Conservation (phyloP, 805 yeast genomes). For the Pichia cephalocereana region DNA sequence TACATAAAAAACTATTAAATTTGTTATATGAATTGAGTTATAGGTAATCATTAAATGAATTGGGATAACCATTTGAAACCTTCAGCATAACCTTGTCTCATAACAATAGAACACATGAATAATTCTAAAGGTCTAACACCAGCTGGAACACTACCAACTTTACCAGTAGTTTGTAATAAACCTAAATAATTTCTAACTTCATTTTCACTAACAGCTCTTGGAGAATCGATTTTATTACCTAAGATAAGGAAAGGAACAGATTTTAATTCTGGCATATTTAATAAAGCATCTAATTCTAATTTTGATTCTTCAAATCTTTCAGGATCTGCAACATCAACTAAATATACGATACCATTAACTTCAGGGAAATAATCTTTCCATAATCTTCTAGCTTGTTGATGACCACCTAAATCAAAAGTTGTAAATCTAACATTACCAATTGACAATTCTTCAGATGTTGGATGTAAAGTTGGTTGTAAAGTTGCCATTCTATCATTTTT, state of each 20-base stretch:
- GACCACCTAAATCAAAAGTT: slow-evolving; percentile 98
- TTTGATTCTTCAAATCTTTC: slow-evolving; percentile 92
- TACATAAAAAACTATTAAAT: no score
- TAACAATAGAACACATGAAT: slow-evolving; percentile 95
- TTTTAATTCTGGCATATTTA: slow-evolving; percentile 83
- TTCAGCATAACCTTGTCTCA: slow-evolving; percentile 98
- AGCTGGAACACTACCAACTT: slow-evolving; percentile 60
- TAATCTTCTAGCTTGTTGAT: slow-evolving; percentile 95
- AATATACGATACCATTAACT: slow-evolving; percentile 92
- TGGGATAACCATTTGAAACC: slow-evolving; percentile 98
- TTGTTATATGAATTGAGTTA: background rate
- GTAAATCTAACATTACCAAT: slow-evolving; percentile 96
- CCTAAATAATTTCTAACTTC: slow-evolving; percentile 89
- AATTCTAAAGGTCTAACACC: slow-evolving; percentile 88
- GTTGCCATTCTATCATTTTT: slow-evolving; percentile 96
- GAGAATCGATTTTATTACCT: slow-evolving; percentile 95
- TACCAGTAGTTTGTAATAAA: slow-evolving; percentile 83
- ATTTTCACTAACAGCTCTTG: slow-evolving; percentile 89
- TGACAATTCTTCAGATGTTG: slow-evolving; percentile 96
- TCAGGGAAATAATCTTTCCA: slow-evolving; percentile 99
- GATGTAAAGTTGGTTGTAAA: slow-evolving; percentile 95
- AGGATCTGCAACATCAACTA: slow-evolving; percentile 95
- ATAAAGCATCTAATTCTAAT: slow-evolving; percentile 88
- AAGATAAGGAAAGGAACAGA: slow-evolving; percentile 87
- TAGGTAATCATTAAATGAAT: slow-evolving; percentile 48